Base-by-base conservation (phyloP, 2,329 filamentous ascomycete genomes). In the Metarhizium robertsii region DNA sequence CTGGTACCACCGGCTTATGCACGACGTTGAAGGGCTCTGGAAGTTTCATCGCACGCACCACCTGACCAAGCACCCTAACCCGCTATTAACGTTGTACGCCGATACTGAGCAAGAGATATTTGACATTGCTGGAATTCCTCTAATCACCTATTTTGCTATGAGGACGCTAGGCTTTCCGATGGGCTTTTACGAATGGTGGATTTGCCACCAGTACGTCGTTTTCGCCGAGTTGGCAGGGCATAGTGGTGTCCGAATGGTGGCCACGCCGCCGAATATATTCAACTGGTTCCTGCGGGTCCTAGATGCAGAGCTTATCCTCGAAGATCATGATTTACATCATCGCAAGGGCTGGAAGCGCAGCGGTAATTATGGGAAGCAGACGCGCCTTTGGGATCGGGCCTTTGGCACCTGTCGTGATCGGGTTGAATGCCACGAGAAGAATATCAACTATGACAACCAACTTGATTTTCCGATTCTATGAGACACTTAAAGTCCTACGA, bases 1-100 rank as follows among this genome's bases (percentile, higher is more conserved):
- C 48, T 57, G 55, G 55, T 57, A 57, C n/a, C 55, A 57, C 40
- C 14, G 55, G n/a, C 42, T 57, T 25, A 57, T 57, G 55, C 55
- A 57, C 6, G 52, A 57, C 13, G 55, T 57, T 3, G 7, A 48
- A 8, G 25, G 52, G 1, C 49, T 57, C 5, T 57, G 55, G 55
- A 54, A 57, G 42, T 57, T 52, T 16, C 55, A 57, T 43, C 55
- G 55, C 30, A 57, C 55, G 1, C 55, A 57, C 34, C 55, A 57
- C 42, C 52, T 57, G 4, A 57, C 55, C 42, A 57, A 57, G 52
- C 55, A 57, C 14, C 55, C 55, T 1, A 57, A 57, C 29, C 55
- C 55, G 14, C 52, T 57, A 16, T 36, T 57, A 6, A 48, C 52
- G 8, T 34, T 57, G 2, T 57, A 54, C 30, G 55, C 55, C 48